Evolutionary conservation across 2,329 filamentous ascomycete genomes (phyloP), one percentile per base, ranked within the genome.

Genomic region (Epichloe sp.): DNA sequence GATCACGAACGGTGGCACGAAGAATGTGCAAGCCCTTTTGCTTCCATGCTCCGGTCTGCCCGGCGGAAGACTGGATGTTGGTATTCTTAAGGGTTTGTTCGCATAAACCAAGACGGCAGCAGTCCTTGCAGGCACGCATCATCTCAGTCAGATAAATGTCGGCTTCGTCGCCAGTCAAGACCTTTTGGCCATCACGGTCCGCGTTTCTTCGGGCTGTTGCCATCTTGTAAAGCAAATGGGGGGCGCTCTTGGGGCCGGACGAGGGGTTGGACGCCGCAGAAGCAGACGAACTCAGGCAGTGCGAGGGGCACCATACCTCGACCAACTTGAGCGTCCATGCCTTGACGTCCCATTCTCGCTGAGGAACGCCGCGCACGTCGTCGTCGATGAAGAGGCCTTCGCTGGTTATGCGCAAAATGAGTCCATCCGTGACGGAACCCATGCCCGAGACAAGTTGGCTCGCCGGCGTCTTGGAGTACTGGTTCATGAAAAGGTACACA

Each of bases 261-360:
- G 70, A 61, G 46, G 71, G 63, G 54, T 72, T 65, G 57, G 70
- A 64, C 58, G 70, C 61, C 60, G 69, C 53, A 57, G 55, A 49
- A 36, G 66, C 65, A 59, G 66, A 67, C 58, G 67, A 65, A 63
- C 71, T 71, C 65, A 78, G 71, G 65, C 71, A 79, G 66, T 83
- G 79, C 62, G 79, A 76, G 62, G 82, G 80, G 65, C 84, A 89
- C 80, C 85, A 88, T 73, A 93, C 83, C 78, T 97, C 93, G 67
- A 94, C 82, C 57, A 85, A 73, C 71, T 95, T 96, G 69, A 98
- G 79, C 43, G 89, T 95, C 93, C 93, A 97, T 26, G 91, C 90
- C 68, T 97, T 97, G 63, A 97, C 82, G 66, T 98, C 93, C 93
- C 93, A 98, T 70, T 98, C 93, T 53, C 93, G 82, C 69, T 97